Percentiles rank a stretch among this genome's conserved stretches.
These are phyloP conservation scores for Chimonanthus salicifolius DNA, from an alignment of 164 flowering plant species.

Conservation along the genomic window DNA sequence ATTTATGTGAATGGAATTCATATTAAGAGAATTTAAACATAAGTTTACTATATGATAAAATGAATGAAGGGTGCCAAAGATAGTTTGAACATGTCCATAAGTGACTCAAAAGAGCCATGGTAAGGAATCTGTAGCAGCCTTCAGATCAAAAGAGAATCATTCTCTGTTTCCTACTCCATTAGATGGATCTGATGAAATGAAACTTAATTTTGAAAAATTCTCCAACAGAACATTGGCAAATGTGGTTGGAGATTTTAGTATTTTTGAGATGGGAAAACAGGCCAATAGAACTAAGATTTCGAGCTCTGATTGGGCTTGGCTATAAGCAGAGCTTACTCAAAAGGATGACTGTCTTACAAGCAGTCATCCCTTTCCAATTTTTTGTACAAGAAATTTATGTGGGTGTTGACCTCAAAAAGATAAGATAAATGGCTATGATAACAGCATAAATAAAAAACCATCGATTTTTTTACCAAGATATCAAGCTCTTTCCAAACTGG, in stretches of 20 bases:
- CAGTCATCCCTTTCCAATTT: background rate
- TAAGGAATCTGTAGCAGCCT: background rate
- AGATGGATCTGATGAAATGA: background rate
- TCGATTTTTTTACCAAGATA: constrained; percentile 40
- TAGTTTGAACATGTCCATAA: too few relatives aligned
- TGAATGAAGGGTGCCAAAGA: too few relatives aligned
- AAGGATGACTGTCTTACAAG: background rate
- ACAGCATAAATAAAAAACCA: background rate
- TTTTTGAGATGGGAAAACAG: too few relatives aligned
- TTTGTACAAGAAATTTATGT: background rate
- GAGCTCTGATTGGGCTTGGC: background rate
- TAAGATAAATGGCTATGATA: background rate
- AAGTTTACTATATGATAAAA: too few relatives aligned
- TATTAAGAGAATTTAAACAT: too few relatives aligned
- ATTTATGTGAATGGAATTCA: too few relatives aligned
- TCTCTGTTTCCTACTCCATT: background rate
- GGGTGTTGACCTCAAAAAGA: background rate
- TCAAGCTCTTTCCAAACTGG: constrained; percentile 51
- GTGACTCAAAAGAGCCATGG: background rate
- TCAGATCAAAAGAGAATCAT: background rate
- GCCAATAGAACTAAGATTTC: background rate
- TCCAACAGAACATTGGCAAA: background rate
- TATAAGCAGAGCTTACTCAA: background rate
- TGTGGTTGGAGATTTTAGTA: too few relatives aligned
- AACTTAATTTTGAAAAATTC: background rate